Evolutionary conservation across 225 moss, liverwort and hornwort species (phyloP).

Genomic region (Rhytidiadelphus loreus): DNA sequence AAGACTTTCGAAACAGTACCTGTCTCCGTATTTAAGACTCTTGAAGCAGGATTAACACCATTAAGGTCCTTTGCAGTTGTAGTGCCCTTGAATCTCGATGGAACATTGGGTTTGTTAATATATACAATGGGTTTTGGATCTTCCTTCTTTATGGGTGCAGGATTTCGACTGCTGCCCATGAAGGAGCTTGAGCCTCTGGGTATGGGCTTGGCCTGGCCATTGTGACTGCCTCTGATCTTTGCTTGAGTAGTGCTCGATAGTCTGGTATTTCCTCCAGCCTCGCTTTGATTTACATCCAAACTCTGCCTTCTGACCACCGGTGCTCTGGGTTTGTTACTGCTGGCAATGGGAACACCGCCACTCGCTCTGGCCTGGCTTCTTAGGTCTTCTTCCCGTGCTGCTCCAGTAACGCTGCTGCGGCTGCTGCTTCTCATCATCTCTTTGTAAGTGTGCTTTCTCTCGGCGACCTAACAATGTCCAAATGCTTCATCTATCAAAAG

Average conservation of each 20-base stretch:
- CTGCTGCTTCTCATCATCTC: slow-evolving; percentile 25
- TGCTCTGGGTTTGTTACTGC: neutral
- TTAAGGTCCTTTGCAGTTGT: neutral
- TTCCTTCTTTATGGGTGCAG: slow-evolving; percentile 6
- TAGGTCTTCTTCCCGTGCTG: slow-evolving; percentile 10
- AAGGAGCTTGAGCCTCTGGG: slow-evolving; percentile 32
- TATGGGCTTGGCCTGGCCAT: neutral
- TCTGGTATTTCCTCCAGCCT: neutral
- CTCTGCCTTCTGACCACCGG: slow-evolving; percentile 6
- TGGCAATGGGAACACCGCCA: neutral
- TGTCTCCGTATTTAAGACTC: neutral
- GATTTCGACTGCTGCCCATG: slow-evolving; percentile 16
- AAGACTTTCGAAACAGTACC: slow-evolving; percentile 8
- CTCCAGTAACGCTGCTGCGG: neutral
- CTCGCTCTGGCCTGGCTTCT: neutral
- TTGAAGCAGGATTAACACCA: neutral
- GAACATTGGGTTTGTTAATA: neutral
- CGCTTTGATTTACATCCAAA: neutral
- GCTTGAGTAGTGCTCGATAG: neutral
- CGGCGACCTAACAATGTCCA: neutral
- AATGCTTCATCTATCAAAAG: neutral
- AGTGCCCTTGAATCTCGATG: neutral
- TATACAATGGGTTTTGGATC: slow-evolving; percentile 7
- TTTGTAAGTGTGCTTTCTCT: neutral
- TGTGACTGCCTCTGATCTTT: neutral